Base-by-base conservation (phyloP, 2,329 filamentous ascomycete genomes). In the Colletotrichum lindemuthianum region DNA sequence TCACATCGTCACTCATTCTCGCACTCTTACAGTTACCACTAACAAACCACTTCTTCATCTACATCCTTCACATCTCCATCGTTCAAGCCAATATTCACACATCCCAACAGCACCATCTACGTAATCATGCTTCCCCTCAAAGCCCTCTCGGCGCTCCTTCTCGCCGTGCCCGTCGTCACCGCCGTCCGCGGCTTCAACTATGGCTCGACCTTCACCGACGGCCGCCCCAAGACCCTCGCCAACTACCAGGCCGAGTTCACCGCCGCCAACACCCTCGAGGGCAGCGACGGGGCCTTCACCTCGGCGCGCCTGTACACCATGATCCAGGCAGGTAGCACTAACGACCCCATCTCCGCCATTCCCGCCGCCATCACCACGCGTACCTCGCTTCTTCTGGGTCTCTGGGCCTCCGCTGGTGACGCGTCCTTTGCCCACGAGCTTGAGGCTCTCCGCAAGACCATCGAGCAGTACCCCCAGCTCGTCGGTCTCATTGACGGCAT, bases 351-450 rank as follows among this genome's bases (percentile, higher is more conserved):
- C 72, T 82, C 85, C 44, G 92, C 90, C 69, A 92, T 97, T 67
- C 90, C 90, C 47, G 93, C 93, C 48, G 93, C 93, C 71, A 93
- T 97, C 77, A 86, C 84, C 70, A 92, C 92, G 72, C 86, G 92
- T 71, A 96, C 92, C 2, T 84, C 85, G 45, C 85, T 97, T 32
- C 85, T 97, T 10, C 87, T 97, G 10, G 93, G 93, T 69, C 81
- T 97, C 54, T 97, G 93, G 93, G 87, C 88, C 9, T 95, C 92
- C 0, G 90, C 83, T 44, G 89, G 89, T 53, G 80, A 86, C 59
- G 81, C 78, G 5, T 76, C 75, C 24, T 89, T 96, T 75, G 78
- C 84, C 75, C 91, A 92, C 74, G 93, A 97, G 79, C 79, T 97
- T 50, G 75, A 82, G 3, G 92, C 93, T 12, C 83, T 97, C 52